These are phyloP conservation scores for Alternaria ethzedia DNA, from an alignment of 2,329 filamentous ascomycete genomes.

Conservation along the genomic window DNA sequence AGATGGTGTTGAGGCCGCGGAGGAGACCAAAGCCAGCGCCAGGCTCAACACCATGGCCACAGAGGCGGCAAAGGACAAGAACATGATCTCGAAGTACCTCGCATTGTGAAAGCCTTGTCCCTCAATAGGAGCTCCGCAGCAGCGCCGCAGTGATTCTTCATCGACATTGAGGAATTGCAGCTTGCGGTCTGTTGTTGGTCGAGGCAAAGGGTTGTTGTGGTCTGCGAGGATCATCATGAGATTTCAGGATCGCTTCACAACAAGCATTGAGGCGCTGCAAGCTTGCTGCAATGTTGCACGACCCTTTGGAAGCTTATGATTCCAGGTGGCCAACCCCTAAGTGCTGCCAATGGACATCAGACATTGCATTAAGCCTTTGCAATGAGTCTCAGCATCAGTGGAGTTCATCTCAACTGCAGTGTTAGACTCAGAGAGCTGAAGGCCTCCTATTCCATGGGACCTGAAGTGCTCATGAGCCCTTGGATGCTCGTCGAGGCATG, in stretches of 20 bases:
- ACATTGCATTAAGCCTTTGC: neutral
- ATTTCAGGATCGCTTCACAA: neutral
- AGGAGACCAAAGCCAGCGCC: neutral
- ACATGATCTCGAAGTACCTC: neutral
- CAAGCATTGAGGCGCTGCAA: neutral
- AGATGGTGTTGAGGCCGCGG: conserved; percentile 1
- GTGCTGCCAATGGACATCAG: neutral
- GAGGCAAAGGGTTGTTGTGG: neutral
- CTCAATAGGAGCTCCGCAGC: neutral
- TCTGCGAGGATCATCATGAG: neutral
- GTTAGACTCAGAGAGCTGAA: neutral
- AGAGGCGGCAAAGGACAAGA: neutral
- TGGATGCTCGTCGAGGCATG: neutral
- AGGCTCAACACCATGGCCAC: neutral
- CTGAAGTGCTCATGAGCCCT: neutral
- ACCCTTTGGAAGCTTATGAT: neutral
- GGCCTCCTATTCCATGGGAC: neutral
- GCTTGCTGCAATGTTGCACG: neutral
- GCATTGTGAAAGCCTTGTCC: neutral
- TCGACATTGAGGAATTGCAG: neutral
- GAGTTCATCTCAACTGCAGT: neutral
- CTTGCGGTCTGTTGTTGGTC: neutral
- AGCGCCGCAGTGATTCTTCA: neutral
- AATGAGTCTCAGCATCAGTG: neutral
- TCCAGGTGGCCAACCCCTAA: neutral